phyloP scores from a whole-genome alignment of 345 rosid genomes.

The Citrus australasica region DNA sequence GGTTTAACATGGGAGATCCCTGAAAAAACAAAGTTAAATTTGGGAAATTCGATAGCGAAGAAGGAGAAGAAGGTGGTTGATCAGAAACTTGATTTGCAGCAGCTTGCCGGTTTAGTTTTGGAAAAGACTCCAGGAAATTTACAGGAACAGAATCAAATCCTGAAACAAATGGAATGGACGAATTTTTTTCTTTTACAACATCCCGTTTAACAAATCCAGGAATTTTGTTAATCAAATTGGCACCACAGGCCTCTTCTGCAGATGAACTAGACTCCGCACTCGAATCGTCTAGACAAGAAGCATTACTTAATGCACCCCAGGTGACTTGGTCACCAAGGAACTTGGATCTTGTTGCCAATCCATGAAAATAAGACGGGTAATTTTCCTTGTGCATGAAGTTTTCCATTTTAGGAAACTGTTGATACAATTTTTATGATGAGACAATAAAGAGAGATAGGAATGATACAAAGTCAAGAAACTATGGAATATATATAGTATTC shows the following conservation, averaged over 20 bases:
- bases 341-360: conserved; percentile 24
- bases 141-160: conserved; percentile 30
- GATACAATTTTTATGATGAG: conserved; percentile 15
- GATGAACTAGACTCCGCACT: conserved; percentile 29
- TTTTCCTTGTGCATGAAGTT: conserved; percentile 43
- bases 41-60: conserved; percentile 39
- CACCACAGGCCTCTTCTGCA: conserved; percentile 23
- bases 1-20: conserved; percentile 33
- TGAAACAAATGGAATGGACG: conserved; percentile 17
- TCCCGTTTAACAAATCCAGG: conserved; percentile 32
- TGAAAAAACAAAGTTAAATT: conserved; percentile 54
- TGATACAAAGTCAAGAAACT: conserved; percentile 25
- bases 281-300: conserved; percentile 15
- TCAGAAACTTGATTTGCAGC: conserved; percentile 5
- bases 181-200: conserved; percentile 8
- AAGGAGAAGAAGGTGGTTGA: conserved; percentile 26
- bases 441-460: conserved; percentile 20
- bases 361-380: conserved; percentile 33
- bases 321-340: conserved; percentile 31
- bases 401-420: conserved; percentile 54
- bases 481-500: conserved; percentile 35
- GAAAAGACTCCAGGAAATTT: conserved; percentile 44
- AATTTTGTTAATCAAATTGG: conserved; percentile 15
- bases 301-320: conserved; percentile 23
- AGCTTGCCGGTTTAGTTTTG: conserved; percentile 22